These are phyloP conservation scores for Rhododendron mucronatum DNA, from an alignment of 148 eudicot genomes.

Conservation along the genomic window DNA sequence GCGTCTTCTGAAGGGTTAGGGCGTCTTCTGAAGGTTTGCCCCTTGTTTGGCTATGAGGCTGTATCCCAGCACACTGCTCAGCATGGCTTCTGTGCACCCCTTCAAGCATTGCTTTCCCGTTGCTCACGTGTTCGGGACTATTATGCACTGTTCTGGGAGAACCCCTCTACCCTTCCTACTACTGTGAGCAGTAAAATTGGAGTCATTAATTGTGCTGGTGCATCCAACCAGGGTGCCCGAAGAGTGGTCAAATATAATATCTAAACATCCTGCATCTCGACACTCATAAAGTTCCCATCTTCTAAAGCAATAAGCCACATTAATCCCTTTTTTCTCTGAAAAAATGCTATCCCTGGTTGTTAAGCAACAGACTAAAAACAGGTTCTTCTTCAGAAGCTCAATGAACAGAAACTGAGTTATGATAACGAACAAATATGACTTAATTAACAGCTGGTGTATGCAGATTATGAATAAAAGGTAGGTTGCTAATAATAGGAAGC, in stretches of 20 bases:
- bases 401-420: not conserved
- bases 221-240: not conserved
- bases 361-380: not conserved
- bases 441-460: not conserved
- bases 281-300: not conserved
- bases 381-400: not conserved
- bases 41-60: not conserved
- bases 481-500: not conserved
- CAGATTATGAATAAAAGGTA: not conserved
- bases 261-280: not conserved
- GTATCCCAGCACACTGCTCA: not conserved
- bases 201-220: not conserved
- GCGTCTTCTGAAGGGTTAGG: not conserved
- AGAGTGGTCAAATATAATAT: not conserved
- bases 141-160: not conserved
- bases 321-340: not conserved
- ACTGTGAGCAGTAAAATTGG: not conserved
- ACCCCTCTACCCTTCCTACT: not conserved
- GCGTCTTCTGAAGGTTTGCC: not conserved
- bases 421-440: not conserved
- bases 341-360: not conserved
- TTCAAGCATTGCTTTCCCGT: not conserved
- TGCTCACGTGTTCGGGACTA: not conserved
- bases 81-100: not conserved
- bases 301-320: not conserved